Conservation (phyloP, 2,329 filamentous ascomycete species). For the Nigrospora osmanthi region DNA sequence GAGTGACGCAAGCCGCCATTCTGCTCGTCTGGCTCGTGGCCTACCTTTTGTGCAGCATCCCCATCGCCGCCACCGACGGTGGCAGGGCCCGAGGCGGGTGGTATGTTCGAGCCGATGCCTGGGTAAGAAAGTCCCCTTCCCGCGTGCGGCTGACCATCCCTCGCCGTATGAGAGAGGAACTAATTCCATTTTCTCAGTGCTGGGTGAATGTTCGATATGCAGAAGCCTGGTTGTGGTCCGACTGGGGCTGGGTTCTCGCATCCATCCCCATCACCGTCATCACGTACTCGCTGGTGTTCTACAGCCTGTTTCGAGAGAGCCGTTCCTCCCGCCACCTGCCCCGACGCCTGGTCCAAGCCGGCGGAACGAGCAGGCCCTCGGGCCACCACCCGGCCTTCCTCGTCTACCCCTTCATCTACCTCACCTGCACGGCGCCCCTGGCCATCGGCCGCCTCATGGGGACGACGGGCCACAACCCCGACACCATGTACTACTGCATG, state of each 20-base stretch:
- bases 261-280: conserved; percentile 5
- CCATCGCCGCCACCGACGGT: neutral
- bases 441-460: conserved; percentile 5
- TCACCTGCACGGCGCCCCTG: conserved; percentile 8
- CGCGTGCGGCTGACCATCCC: neutral
- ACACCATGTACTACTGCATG: conserved; percentile 4
- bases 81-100: conserved; percentile 3
- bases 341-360: neutral
- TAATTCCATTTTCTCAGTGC: conserved; percentile 3
- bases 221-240: conserved; percentile 5
- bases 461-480: conserved; percentile 1
- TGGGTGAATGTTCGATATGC: conserved; percentile 7
- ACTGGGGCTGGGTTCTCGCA: conserved; percentile 7
- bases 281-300: conserved; percentile 6
- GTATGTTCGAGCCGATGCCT: conserved; percentile 5
- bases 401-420: conserved; percentile 9
- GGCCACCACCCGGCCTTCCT: conserved; percentile 12
- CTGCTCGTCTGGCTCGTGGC: neutral
- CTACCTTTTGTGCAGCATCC: neutral
- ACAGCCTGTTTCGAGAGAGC: conserved; percentile 7
- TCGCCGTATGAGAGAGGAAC: neutral
- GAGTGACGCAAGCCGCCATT: neutral
- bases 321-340: conserved; percentile 5
- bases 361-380: conserved; percentile 1
- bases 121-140: neutral